phyloP scores from a whole-genome alignment of 2,329 filamentous ascomycete species.

The Pseudocercospora eumusae region DNA sequence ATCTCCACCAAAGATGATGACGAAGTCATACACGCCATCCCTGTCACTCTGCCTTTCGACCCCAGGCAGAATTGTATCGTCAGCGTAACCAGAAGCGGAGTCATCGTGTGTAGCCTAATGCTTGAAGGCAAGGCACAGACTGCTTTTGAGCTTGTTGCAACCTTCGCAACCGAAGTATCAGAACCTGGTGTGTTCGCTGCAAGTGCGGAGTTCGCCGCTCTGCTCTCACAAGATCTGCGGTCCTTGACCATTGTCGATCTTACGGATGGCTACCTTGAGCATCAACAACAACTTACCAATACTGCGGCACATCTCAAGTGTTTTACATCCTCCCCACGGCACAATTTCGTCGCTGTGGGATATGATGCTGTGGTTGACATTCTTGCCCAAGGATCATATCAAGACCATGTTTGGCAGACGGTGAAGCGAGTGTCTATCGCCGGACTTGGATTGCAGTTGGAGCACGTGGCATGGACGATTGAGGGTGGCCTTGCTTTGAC shows the following conservation, averaged over 20 bases:
- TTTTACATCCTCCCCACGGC: slow-evolving; percentile 21
- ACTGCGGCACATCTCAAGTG: slow-evolving; percentile 21
- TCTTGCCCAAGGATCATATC: slow-evolving; percentile 34
- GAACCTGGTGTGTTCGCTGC: slow-evolving; percentile 27
- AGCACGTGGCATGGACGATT: slow-evolving; percentile 65
- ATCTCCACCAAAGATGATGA: slow-evolving; percentile 10
- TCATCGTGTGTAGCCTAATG: slow-evolving; percentile 13
- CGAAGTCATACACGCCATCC: slow-evolving; percentile 15
- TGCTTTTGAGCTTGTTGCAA: slow-evolving; percentile 7
- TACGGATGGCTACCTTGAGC: slow-evolving; percentile 37
- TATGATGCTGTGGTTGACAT: slow-evolving; percentile 31
- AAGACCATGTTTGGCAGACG: slow-evolving; percentile 30
- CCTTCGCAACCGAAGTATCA: slow-evolving; percentile 28
- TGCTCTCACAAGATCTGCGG: slow-evolving; percentile 26
- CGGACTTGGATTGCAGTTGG: slow-evolving; percentile 30
- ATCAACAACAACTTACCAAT: slow-evolving; percentile 23
- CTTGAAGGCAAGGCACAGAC: background rate
- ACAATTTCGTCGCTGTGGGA: slow-evolving; percentile 35
- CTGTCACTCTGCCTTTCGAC: slow-evolving; percentile 17
- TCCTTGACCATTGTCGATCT: slow-evolving; percentile 34
- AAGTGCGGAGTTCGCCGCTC: slow-evolving; percentile 30
- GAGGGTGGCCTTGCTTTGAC: slow-evolving; percentile 84
- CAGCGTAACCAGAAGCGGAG: slow-evolving; percentile 11
- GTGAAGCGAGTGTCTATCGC: slow-evolving; percentile 32
- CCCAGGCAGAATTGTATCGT: slow-evolving; percentile 14